Conservation (phyloP, 2,329 filamentous ascomycete species). For the Colletotrichum filicis region DNA sequence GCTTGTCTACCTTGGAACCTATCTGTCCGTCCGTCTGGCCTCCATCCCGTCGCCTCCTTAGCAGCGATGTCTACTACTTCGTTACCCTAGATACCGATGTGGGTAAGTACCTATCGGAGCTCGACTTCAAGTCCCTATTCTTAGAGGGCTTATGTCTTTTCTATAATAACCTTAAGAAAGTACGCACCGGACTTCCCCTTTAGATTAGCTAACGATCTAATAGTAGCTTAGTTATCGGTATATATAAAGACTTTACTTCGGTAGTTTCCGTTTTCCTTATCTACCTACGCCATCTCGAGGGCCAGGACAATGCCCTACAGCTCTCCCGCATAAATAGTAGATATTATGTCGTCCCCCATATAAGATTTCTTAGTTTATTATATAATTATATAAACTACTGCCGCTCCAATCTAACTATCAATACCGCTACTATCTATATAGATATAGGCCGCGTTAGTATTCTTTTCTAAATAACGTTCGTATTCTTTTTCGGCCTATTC, state of each 20-base stretch:
- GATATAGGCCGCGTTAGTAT: background rate
- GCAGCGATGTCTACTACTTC: background rate
- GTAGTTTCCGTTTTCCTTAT: conserved; percentile 1
- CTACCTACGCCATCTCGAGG: background rate
- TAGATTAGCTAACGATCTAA: background rate
- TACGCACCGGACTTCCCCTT: conserved; percentile 2
- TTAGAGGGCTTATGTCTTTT: background rate
- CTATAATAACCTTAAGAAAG: background rate
- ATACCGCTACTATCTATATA: conserved; percentile 30
- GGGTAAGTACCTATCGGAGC: background rate
- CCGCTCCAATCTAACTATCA: too few relatives aligned
- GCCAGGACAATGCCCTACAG: background rate
- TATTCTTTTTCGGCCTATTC: background rate
- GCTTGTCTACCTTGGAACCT: background rate
- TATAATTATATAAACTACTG: too few relatives aligned
- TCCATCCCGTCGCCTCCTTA: background rate
- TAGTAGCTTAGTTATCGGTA: conserved; percentile 4
- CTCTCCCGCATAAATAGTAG: background rate
- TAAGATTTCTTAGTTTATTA: too few relatives aligned
- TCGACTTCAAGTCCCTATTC: background rate
- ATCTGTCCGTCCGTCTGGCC: background rate
- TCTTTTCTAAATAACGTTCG: background rate
- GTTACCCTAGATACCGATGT: background rate
- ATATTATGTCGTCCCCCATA: background rate
- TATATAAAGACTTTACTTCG: conserved; percentile 5